Evolutionary conservation across 768 basidiomycete species (phyloP), one percentile per base, ranked within the genome.

Genomic region (Mycena sanguinolenta): DNA sequence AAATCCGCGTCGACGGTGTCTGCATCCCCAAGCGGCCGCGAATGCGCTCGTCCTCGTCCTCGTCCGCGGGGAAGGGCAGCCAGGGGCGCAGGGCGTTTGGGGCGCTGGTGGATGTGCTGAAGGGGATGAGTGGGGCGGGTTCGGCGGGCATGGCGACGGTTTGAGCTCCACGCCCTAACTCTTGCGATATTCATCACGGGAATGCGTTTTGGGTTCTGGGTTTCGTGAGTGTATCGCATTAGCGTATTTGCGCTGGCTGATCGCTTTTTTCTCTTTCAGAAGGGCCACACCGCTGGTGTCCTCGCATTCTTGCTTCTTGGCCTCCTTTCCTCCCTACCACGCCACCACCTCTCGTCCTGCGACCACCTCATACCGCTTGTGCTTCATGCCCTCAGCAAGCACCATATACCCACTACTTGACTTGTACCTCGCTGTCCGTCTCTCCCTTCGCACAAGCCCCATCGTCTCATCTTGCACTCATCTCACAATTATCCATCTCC

Each of bases 91-190:
- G 54, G 50, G 68, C 58, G 57, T 72, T 72, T 58, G 74, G 71
- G 3, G 68, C 71, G 52, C 59, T 70, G n/a, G 71, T 75, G 49
- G 71, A 67, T 49, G 70, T 67, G 62, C 60, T 74, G 42, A 71
- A 70, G 54, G 70, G 73, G 4, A 65, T 70, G 16, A 65, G 67
- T 23, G 53, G 62, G 46, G 62, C 61, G 54, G 28, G n/a, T 2
- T 21, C 49, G 25, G 55, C n/a, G n/a, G 23, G 36, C 6, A n/a
- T 58, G 36, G 55, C 36, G n/a, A 13, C 19, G 17, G 36, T 25
- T 58, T 58, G 55, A 36, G 36, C 28, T n/a, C n/a, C n/a, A n/a
- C n/a, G n/a, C n/a, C n/a, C n/a, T n/a, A n/a, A n/a, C n/a, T n/a
- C n/a, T n/a, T n/a, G n/a, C n/a, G n/a, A n/a, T n/a, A n/a, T n/a